Evolutionary conservation across 768 basidiomycete genomes (phyloP), one percentile per base, ranked within the genome.

Genomic region (Lentinula sp.): DNA sequence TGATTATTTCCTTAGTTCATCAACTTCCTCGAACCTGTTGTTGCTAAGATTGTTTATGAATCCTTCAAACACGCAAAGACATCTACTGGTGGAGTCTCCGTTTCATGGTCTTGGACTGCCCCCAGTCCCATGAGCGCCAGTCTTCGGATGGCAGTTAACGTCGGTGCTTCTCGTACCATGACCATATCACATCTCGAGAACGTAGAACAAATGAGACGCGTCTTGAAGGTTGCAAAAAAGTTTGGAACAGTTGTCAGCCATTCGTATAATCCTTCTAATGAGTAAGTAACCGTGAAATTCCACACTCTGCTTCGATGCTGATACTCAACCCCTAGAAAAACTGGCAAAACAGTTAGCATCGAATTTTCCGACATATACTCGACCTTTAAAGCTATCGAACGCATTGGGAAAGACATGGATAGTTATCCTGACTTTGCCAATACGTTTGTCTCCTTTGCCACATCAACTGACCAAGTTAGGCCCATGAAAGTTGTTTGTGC

Each of bases 281-380:
- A 13, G 55, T 56, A 33, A 13, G 41, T 39, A 6, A 13, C 41
- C 37, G 12, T 32, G 36, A 35, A 15, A 9, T 12, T 20, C 18
- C 28, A 7, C 5, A 54, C 9, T 43, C 13, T 42, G 6, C 12
- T 32, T 20, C 28, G 28, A 28, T 28, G 28, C 28, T 28, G 28
- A 28, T 28, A 9, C 41, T 37, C 23, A 39, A 23, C 18, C 18
- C 2, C 7, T 56, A 3, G 4, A 15, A 3, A 39, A 36, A 35
- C 36, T 41, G 43, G 55, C n/a, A 56, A 56, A 56, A 56, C 55
- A 4, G 55, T 56, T 13, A 42, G n/a, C n/a, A 56, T 56, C 20
- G 55, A 56, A 43, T 56, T 56, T 42, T 41, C 55, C 9, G 55
- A 56, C 5, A 56, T 56, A 3, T 56, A 16, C 13, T 56, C 55